Percentiles rank a stretch among this genome's conserved stretches.
phyloP scores from a whole-genome alignment of 1,284 basidiomycete species.

The Golubevia sp. region DNA sequence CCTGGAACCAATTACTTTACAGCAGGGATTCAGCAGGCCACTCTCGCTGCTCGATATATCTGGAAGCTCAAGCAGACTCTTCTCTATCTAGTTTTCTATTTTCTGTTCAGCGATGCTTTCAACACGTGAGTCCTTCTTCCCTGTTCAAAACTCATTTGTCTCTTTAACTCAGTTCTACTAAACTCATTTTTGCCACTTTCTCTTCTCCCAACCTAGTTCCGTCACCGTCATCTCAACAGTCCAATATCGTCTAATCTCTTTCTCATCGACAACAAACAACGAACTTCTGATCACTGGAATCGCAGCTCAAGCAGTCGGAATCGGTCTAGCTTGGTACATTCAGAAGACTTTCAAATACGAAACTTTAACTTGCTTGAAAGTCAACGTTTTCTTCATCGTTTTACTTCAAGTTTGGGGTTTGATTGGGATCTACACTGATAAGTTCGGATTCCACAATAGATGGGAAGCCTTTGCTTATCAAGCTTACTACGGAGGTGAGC shows the following conservation, averaged over 20 bases:
- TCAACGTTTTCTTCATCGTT: constrained; percentile 77
- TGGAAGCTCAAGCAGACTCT: constrained; percentile 31
- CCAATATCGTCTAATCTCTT: constrained; percentile 76
- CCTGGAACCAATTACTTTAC: constrained; percentile 71
- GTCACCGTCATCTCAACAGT: constrained; percentile 75
- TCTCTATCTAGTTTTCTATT: constrained; percentile 72
- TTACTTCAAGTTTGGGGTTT: constrained; percentile 83
- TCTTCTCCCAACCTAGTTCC: constrained; percentile 74
- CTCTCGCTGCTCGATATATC: constrained; percentile 66
- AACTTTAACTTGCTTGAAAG: constrained; percentile 69
- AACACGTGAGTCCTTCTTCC: constrained; percentile 78
- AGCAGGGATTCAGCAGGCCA: constrained; percentile 65
- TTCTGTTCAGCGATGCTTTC: constrained; percentile 77
- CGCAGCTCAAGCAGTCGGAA: constrained; percentile 73
- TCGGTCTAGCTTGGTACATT: constrained; percentile 78
- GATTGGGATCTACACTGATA: constrained; percentile 79
- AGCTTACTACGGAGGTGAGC: constrained; percentile 70
- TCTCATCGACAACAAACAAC: constrained; percentile 74
- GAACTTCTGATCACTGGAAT: constrained; percentile 76
- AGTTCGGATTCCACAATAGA: constrained; percentile 77
- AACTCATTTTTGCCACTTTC: not conserved
- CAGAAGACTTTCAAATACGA: constrained; percentile 76
- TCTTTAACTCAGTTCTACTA: constrained; percentile 66
- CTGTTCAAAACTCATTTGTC: constrained; percentile 77
- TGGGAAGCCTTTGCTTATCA: constrained; percentile 87